Conservation (phyloP, 2,329 filamentous ascomycete species). For the Fusarium verticillioides region DNA sequence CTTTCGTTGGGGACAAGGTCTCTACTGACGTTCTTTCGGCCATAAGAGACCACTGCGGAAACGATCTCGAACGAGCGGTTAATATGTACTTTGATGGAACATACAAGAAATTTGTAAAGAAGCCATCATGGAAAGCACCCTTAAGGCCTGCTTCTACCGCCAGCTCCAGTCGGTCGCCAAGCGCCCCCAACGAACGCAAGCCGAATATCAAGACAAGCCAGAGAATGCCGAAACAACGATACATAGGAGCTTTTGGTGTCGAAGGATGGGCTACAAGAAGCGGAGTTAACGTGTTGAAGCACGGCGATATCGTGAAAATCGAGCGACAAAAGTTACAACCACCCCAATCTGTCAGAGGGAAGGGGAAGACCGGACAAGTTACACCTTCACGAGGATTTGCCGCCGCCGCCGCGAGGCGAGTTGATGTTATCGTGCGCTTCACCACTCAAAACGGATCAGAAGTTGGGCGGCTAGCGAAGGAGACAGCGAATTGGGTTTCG, state of each 20-base stretch:
- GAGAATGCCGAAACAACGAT: constrained; percentile 64
- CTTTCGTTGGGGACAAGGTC: constrained; percentile 69
- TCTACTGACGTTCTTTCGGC: constrained; percentile 58
- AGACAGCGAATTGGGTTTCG: constrained; percentile 91
- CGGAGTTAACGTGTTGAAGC: constrained; percentile 77
- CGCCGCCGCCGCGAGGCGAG: constrained; percentile 70
- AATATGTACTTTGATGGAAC: constrained; percentile 79
- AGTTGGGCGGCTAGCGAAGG: constrained; percentile 86
- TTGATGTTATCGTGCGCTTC: constrained; percentile 92
- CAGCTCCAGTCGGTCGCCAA: constrained; percentile 20
- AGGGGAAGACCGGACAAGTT: constrained; percentile 53
- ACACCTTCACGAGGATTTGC: constrained; percentile 54
- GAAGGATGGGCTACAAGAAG: constrained; percentile 93
- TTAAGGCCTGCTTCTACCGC: constrained; percentile 4
- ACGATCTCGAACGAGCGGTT: constrained; percentile 70
- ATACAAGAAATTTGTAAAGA: constrained; percentile 63
- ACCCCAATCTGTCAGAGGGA: constrained; percentile 59
- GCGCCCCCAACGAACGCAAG: constrained; percentile 11
- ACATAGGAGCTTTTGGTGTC: constrained; percentile 91
- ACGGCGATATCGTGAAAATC: constrained; percentile 86
- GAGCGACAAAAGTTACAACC: constrained; percentile 83
- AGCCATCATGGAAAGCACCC: constrained; percentile 22
- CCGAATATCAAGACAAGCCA: constrained; percentile 20
- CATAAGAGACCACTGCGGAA: constrained; percentile 65
- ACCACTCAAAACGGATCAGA: constrained; percentile 83